Percentiles rank a stretch among this genome's conserved stretches.
Conservation (phyloP, 371 early-diverging fungal genomes). For the Mucor mucedo region DNA sequence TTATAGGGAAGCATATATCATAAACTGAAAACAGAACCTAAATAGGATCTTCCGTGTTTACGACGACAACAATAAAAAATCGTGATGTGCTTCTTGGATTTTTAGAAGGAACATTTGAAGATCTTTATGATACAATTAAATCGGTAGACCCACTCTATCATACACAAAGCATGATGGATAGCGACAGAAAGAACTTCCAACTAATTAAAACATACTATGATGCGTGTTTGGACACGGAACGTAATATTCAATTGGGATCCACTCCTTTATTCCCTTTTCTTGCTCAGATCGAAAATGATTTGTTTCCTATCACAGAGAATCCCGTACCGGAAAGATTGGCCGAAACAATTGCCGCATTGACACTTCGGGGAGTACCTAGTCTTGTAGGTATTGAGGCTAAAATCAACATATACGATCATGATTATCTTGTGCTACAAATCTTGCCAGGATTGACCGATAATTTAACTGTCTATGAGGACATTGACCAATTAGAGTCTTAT, state of each 20-base stretch:
- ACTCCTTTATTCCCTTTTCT: conserved; percentile 39
- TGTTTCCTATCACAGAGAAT: background rate
- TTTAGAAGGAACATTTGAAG: conserved; percentile 30
- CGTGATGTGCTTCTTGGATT: background rate
- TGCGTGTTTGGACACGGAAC: conserved; percentile 54
- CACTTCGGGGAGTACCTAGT: background rate
- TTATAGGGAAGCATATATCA: too few relatives aligned
- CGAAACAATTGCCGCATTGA: background rate
- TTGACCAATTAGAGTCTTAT: too few relatives aligned
- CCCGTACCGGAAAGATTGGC: background rate
- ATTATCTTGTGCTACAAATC: too few relatives aligned
- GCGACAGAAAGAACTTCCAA: conserved; percentile 45
- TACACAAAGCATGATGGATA: conserved; percentile 15
- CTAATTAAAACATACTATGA: conserved; percentile 49
- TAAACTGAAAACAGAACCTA: background rate
- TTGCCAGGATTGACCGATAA: too few relatives aligned
- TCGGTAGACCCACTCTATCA: conserved; percentile 11
- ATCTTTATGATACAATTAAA: conserved; percentile 12
- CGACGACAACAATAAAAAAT: background rate
- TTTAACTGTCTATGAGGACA: too few relatives aligned
- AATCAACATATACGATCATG: too few relatives aligned
- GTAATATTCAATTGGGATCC: conserved; percentile 28
- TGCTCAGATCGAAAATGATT: conserved; percentile 6
- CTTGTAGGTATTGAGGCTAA: too few relatives aligned
- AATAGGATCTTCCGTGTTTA: background rate